A percentile compares a stretch with the other conserved stretches of the same genome.
Evolutionary conservation across 805 yeast species (phyloP).

Genomic region (Ogataea polymorpha): DNA sequence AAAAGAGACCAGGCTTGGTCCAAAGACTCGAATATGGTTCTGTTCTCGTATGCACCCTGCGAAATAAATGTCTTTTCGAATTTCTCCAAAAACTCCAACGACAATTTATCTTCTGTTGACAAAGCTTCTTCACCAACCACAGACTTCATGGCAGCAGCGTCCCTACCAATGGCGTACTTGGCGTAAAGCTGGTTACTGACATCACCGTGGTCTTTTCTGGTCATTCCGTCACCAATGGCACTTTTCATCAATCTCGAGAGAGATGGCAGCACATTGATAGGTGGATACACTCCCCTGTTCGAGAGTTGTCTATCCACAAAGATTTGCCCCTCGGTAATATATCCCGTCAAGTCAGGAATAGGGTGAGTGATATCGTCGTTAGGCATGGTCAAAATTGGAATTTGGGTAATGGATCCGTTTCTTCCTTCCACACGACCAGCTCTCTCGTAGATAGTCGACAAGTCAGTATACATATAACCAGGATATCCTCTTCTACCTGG

Average conservation of each 20-base stretch:
- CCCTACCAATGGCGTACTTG: conserved; percentile 98
- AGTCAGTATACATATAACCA: conserved; percentile 99
- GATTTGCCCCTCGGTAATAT: conserved; percentile 98
- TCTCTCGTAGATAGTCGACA: conserved; percentile 97
- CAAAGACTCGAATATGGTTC: conserved; percentile 90
- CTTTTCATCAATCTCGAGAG: conserved; percentile 97
- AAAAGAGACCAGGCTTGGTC: conserved; percentile 98
- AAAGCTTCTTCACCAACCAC: conserved; percentile 99
- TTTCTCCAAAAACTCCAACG: conserved; percentile 95
- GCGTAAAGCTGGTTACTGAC: conserved; percentile 98
- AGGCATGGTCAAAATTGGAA: conserved; percentile 99
- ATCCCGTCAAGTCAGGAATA: conserved; percentile 99
- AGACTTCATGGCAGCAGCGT: conserved; percentile 99
- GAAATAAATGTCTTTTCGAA: conserved; percentile 93
- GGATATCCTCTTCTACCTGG: conserved; percentile 99
- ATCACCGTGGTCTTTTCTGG: conserved; percentile 99
- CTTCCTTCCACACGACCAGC: conserved; percentile 99
- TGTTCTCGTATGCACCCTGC: conserved; percentile 96
- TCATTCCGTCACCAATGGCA: conserved; percentile 99
- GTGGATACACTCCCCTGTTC: conserved; percentile 98
- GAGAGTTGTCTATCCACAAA: conserved; percentile 93
- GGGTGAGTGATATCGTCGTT: conserved; percentile 99
- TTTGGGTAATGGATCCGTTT: conserved; percentile 98
- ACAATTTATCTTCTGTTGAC: conserved; percentile 94
- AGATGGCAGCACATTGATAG: conserved; percentile 96